These are phyloP conservation scores for Vanrija sp. DNA, from an alignment of 1,284 basidiomycete species.

Conservation along the genomic window DNA sequence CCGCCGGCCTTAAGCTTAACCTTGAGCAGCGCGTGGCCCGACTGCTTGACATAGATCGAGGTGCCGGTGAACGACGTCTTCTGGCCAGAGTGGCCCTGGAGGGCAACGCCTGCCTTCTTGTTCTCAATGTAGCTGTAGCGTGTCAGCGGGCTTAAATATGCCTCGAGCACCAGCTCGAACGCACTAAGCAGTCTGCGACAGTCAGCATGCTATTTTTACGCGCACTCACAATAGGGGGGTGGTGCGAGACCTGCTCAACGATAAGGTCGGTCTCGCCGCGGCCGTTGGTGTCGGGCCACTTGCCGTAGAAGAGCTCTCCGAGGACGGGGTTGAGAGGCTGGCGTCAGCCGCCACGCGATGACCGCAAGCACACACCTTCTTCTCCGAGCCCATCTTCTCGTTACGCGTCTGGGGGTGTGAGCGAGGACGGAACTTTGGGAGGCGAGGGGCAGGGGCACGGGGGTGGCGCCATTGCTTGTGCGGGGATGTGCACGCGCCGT, in stretches of 20 bases:
- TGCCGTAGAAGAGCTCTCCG: slow-evolving; percentile 90
- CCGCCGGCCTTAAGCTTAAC: slow-evolving; percentile 57
- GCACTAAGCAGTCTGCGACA: slow-evolving; percentile 49
- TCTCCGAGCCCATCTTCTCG: slow-evolving; percentile 91
- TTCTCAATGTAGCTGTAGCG: slow-evolving; percentile 67
- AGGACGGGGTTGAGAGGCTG: slow-evolving; percentile 88
- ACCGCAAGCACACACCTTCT: slow-evolving; percentile 59
- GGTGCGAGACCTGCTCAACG: slow-evolving; percentile 97
- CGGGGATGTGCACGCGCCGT: too few species aligned
- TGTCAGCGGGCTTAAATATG: too few species aligned
- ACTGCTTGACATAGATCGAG: slow-evolving; percentile 89
- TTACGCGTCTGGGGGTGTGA: slow-evolving; percentile 60
- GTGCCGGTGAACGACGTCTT: slow-evolving; percentile 72
- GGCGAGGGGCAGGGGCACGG: too few species aligned
- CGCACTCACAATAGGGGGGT: slow-evolving; percentile 66
- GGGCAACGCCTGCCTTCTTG: slow-evolving; percentile 67
- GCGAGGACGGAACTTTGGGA: not conserved
- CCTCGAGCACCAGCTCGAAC: not conserved
- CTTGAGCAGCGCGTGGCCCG: slow-evolving; percentile 85
- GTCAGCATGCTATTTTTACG: not conserved
- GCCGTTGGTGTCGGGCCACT: slow-evolving; percentile 77
- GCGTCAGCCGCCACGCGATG: slow-evolving; percentile 16
- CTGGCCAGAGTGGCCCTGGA: slow-evolving; percentile 90
- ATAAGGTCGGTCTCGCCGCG: slow-evolving; percentile 78
- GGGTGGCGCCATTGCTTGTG: not conserved